Evolutionary conservation across 192 early-diverging fungal species (phyloP), one percentile per base, ranked within the genome.

Genomic region (Backusella tuberculispora): DNA sequence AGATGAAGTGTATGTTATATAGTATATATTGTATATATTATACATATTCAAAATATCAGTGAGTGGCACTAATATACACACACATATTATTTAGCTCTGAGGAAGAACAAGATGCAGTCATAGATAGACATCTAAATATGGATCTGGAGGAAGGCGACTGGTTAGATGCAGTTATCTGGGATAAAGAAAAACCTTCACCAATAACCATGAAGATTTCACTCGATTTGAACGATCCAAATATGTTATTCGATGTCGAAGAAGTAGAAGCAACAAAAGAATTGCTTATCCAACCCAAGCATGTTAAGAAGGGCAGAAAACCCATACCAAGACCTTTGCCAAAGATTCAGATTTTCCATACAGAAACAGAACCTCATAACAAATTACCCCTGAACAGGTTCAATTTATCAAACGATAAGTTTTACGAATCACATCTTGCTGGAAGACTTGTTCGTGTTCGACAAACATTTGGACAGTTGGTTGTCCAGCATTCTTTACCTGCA

Each of bases 401-500:
- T 79, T 69, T 97, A 10, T 95, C 95, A 1, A 92, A 96, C 80
- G 96, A 98, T 85, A 88, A 90, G 14, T 90, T 83, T 60, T 98
- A 99, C 78, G 96, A 94, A 34, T 86, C 86, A 0, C 83, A 87
- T 68, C 86, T 90, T 37, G 84, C 87, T 12, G 84, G 85, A 8
- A 88, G 92, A 72, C 81, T 90, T 12, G 91, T 91, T 53, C 86
- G 94, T 46, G 93, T 97, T 45, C 87, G 96, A 7, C 95, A 96
- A 77, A 94, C 95, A 9, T 91, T 93, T 78, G 96, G 96, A 10
- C 91, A 92, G 74, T 85, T 92, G 15, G 88, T 90, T 15, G 84
- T 99, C 8, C 91, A 92, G 67, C 98, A 99, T 76, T 88, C 97
- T 14, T 79, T 94, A 24, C 96, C 98, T 13, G 94, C 98, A 9